Conservation (phyloP, 1,284 basidiomycete genomes). For the Ganoderma sinense region DNA sequence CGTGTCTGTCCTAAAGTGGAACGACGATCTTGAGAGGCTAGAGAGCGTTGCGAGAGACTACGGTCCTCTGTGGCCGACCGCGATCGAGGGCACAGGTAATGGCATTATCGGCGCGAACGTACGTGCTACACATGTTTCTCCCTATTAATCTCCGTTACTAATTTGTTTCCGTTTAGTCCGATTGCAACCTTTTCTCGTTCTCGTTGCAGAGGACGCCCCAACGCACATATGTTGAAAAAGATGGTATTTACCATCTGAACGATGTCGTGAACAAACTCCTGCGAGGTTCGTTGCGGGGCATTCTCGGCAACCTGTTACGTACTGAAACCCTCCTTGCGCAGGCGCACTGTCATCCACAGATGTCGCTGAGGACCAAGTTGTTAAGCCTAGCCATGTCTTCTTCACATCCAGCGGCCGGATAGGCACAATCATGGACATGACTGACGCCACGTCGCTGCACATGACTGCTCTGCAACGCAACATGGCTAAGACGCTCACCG, state of each 20-base stretch:
- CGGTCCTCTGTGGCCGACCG: conserved; percentile 75
- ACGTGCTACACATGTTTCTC: conserved; percentile 36
- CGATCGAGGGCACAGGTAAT: conserved; percentile 60
- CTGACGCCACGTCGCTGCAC: conserved; percentile 62
- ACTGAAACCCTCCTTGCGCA: conserved; percentile 4
- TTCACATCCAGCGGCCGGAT: conserved; percentile 86
- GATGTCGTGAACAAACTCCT: conserved; percentile 78
- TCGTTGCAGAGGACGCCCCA: conserved; percentile 52
- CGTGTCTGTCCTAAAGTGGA: conserved; percentile 69
- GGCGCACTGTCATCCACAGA: conserved; percentile 33
- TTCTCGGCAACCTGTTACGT: background rate
- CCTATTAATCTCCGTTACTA: background rate
- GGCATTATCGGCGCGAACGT: conserved; percentile 84
- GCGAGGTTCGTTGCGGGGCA: conserved; percentile 51
- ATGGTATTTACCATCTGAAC: conserved; percentile 73
- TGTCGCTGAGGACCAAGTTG: conserved; percentile 26
- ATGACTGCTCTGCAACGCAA: conserved; percentile 84
- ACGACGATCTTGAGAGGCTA: conserved; percentile 54
- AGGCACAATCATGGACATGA: conserved; percentile 78
- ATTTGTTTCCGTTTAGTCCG: conserved; percentile 52
- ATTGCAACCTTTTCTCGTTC: conserved; percentile 82
- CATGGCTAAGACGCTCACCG: conserved; percentile 62
- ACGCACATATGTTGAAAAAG: conserved; percentile 57
- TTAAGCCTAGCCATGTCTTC: conserved; percentile 74
- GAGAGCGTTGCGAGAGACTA: conserved; percentile 79